phyloP scores from a whole-genome alignment of 2,329 filamentous ascomycete genomes.

The Aspergillus melleus region DNA sequence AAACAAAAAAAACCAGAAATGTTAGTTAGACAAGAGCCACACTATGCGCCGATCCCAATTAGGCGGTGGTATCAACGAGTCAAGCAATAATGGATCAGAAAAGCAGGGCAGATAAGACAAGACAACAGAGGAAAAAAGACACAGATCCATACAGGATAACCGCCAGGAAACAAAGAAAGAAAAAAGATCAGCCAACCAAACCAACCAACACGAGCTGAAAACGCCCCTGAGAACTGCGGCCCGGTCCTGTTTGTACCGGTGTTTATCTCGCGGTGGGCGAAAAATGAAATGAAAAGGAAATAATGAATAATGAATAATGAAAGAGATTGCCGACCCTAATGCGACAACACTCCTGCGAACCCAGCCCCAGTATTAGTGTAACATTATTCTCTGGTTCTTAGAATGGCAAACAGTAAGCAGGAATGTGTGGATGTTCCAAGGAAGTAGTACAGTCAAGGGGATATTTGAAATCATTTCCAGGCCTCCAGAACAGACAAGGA shows the following conservation, averaged over 20 bases:
- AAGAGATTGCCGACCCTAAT: background rate
- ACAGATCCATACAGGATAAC: background rate
- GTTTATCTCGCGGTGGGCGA: background rate
- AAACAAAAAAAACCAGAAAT: background rate
- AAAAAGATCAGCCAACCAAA: background rate
- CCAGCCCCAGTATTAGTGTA: slow-evolving; percentile 13
- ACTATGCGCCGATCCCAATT: background rate
- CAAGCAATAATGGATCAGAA: background rate
- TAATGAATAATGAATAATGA: background rate
- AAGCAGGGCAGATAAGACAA: background rate
- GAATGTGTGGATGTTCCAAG: background rate
- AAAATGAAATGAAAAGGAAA: slow-evolving; percentile 7
- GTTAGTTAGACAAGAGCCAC: background rate
- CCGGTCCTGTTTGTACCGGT: background rate
- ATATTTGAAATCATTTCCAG: background rate
- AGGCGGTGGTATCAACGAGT: background rate
- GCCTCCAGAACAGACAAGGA: background rate
- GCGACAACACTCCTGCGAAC: background rate
- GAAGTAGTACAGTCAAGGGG: background rate
- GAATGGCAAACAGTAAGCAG: background rate
- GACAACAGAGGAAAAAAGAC: background rate
- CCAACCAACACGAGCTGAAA: background rate
- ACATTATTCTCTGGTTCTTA: background rate
- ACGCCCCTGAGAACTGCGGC: background rate
- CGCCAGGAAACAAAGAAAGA: background rate